Evolutionary conservation across 176 grass and related monocot species (phyloP).

Genomic region (Juncus effusus): DNA sequence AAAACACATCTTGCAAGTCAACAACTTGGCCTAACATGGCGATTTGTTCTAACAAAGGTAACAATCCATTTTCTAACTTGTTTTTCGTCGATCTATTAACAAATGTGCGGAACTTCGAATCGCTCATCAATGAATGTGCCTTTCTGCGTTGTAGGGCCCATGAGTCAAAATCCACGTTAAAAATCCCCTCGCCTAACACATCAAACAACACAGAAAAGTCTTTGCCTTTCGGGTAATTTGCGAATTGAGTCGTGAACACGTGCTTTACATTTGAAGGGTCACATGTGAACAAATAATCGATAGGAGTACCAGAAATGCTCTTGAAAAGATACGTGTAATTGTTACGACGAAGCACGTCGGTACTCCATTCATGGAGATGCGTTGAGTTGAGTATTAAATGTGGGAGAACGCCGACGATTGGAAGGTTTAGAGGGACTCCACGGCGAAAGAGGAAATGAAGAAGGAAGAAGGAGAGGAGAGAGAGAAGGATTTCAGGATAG

Average conservation of each 20-base stretch:
- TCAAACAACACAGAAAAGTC: conserved; percentile 55
- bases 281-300: conserved; percentile 50
- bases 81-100: conserved; percentile 31
- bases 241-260: conserved; percentile 52
- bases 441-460: conserved; percentile 33
- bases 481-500: conserved; percentile 54
- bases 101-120: conserved; percentile 39
- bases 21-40: conserved; percentile 26
- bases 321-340: conserved; percentile 37
- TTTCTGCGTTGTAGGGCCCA: conserved; percentile 63
- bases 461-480: conserved; percentile 44
- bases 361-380: conserved; percentile 48
- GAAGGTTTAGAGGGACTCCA: conserved; percentile 54
- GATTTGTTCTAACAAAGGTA: conserved; percentile 42
- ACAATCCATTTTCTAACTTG: conserved; percentile 44
- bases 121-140: conserved; percentile 44
- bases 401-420: conserved; percentile 54
- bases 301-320: conserved; percentile 36
- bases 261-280: conserved; percentile 64
- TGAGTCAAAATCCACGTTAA: conserved; percentile 67
- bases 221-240: conserved; percentile 71
- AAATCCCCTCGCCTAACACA: conserved; percentile 61
- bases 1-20: conserved; percentile 73
- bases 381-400: conserved; percentile 21
- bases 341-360: conserved; percentile 18